A percentile compares a stretch with the other conserved stretches of the same genome.
Evolutionary conservation across 2,329 filamentous ascomycete species (phyloP).

Genomic region (Aspergillus quadrilineatus): DNA sequence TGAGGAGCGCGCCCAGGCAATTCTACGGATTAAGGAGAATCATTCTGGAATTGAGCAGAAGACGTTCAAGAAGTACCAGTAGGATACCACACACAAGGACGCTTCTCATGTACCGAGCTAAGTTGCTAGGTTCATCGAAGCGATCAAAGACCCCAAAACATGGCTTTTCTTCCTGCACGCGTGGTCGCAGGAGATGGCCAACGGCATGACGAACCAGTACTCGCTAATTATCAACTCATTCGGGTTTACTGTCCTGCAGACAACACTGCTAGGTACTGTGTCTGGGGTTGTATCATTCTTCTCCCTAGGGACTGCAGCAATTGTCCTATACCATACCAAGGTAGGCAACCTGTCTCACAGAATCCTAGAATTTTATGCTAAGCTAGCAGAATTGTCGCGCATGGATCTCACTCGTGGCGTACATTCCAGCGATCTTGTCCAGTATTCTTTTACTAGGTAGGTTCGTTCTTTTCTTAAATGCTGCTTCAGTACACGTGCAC

Average conservation of each 20-base stretch:
- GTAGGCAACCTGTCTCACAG: slow-evolving; percentile 21
- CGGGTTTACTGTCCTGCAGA: slow-evolving; percentile 38
- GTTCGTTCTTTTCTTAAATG: too few species aligned
- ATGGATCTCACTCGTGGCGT: slow-evolving; percentile 30
- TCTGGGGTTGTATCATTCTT: slow-evolving; percentile 28
- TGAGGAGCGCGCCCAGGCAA: slow-evolving; percentile 35
- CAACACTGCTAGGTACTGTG: slow-evolving; percentile 25
- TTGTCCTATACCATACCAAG: slow-evolving; percentile 30
- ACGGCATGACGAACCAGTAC: slow-evolving; percentile 44
- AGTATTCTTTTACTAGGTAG: slow-evolving; percentile 34
- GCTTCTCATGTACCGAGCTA: not conserved
- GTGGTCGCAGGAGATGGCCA: slow-evolving; percentile 37
- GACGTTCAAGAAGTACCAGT: slow-evolving; percentile 34
- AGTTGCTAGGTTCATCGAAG: slow-evolving; percentile 28
- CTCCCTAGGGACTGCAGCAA: slow-evolving; percentile 29
- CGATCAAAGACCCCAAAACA: slow-evolving; percentile 33
- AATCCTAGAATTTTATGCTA: not conserved
- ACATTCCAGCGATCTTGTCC: slow-evolving; percentile 38
- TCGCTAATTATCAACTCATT: slow-evolving; percentile 48
- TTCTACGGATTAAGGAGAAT: slow-evolving; percentile 37
- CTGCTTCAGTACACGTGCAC: too few species aligned
- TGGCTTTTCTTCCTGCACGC: slow-evolving; percentile 39
- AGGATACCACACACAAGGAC: not conserved
- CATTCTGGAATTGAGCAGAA: slow-evolving; percentile 41
- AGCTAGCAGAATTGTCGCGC: not conserved